phyloP scores from a whole-genome alignment of 345 rosid genomes.

The Reutealis trisperma region DNA sequence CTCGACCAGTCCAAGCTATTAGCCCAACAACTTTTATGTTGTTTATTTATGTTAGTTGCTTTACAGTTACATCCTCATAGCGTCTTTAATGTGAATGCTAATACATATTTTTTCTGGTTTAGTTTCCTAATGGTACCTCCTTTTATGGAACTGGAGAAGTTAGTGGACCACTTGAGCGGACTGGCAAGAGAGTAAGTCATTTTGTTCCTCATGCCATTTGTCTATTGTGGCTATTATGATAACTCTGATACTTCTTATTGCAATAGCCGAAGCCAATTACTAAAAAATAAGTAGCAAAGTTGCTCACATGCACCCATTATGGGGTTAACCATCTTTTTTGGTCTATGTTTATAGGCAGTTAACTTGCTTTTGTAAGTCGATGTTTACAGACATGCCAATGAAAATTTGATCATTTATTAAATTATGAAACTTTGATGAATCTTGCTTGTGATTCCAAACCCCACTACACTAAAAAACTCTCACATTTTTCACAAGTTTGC shows the following conservation, averaged over 20 bases:
- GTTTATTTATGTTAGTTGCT: too few species aligned
- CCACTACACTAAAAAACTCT: neutral
- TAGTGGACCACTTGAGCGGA: conserved; percentile 90
- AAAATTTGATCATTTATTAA: neutral
- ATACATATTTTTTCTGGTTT: conserved; percentile 18
- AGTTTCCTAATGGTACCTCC: conserved; percentile 82
- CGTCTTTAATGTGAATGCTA: neutral
- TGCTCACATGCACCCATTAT: too few species aligned
- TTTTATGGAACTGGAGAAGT: conserved; percentile 98
- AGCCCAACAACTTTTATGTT: too few species aligned
- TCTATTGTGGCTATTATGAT: too few species aligned
- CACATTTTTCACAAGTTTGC: too few species aligned
- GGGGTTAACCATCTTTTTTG: too few species aligned
- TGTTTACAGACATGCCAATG: neutral
- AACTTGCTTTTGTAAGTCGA: neutral
- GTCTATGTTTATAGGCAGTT: neutral
- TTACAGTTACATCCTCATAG: too few species aligned
- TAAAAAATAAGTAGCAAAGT: too few species aligned
- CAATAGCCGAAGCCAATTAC: too few species aligned
- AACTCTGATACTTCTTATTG: too few species aligned
- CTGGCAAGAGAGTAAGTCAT: conserved; percentile 75
- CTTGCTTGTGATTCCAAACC: neutral
- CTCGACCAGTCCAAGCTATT: too few species aligned
- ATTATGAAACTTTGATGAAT: neutral
- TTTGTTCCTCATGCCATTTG: neutral